Percentiles rank a stretch among this genome's conserved stretches.
phyloP scores from a whole-genome alignment of 768 basidiomycete genomes.

The Ramaria rubella region DNA sequence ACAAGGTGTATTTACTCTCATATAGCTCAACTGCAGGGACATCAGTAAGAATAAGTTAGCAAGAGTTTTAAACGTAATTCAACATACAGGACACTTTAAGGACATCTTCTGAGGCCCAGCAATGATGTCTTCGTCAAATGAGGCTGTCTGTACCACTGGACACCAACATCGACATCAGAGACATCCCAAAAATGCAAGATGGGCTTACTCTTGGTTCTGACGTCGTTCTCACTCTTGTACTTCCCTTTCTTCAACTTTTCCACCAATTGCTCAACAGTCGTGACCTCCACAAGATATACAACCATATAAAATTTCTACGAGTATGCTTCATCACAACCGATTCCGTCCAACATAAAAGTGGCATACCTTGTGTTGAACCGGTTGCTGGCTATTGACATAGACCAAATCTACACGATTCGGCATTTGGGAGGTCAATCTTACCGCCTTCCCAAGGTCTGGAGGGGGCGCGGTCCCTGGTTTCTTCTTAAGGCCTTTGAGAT shows the following conservation, averaged over 20 bases:
- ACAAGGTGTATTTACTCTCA: constrained; percentile 76
- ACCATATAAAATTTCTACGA: constrained; percentile 81
- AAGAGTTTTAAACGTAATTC: too few species aligned
- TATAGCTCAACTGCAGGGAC: constrained; percentile 63
- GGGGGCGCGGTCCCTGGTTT: constrained; percentile 93
- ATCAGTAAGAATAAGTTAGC: constrained; percentile 1
- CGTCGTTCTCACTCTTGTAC: constrained; percentile 53
- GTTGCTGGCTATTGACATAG: constrained; percentile 84
- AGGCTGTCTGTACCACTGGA: constrained; percentile 50
- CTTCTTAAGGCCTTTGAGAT: constrained; percentile 89
- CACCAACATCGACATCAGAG: constrained; percentile 1
- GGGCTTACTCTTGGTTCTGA: constrained; percentile 60
- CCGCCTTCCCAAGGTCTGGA: constrained; percentile 50
- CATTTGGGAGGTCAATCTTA: constrained; percentile 36
- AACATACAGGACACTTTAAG: constrained; percentile 85
- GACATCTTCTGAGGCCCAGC: constrained; percentile 87
- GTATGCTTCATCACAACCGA: background rate
- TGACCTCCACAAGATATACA: constrained; percentile 79
- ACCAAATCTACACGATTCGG: constrained; percentile 79
- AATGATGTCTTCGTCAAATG: constrained; percentile 86
- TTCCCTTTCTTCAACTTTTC: constrained; percentile 62
- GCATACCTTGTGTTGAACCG: constrained; percentile 62
- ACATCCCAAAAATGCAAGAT: background rate
- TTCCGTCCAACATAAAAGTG: background rate
- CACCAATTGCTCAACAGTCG: constrained; percentile 62